phyloP scores from a whole-genome alignment of 2,329 filamentous ascomycete genomes.

The Zelopaecilomyces penicillatus region DNA sequence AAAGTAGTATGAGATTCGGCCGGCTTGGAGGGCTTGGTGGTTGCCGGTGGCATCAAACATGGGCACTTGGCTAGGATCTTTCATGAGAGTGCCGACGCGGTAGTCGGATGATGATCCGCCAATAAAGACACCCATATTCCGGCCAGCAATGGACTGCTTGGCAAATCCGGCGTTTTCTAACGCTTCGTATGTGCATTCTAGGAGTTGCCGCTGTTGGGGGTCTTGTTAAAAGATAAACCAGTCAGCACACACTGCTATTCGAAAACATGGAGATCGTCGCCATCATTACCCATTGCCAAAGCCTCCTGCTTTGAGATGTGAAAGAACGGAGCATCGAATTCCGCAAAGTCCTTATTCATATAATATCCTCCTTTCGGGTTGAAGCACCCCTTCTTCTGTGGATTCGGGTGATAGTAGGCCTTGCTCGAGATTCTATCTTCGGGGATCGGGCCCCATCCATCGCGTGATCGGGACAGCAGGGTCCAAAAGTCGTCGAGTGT shows the following conservation, averaged over 20 bases:
- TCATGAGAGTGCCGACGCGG: conserved; percentile 31
- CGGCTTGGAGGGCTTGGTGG: conserved; percentile 44
- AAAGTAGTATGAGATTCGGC: conserved; percentile 47
- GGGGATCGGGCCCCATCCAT: conserved; percentile 34
- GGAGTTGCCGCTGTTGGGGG: conserved; percentile 43
- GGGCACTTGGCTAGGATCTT: conserved; percentile 38
- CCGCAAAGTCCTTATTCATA: conserved; percentile 35
- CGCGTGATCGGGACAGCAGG: conserved; percentile 30
- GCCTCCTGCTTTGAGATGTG: conserved; percentile 43
- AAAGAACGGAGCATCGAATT: conserved; percentile 46
- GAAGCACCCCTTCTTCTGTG: conserved; percentile 31
- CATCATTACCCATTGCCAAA: conserved; percentile 32
- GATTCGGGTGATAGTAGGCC: conserved; percentile 34
- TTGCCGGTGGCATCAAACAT: conserved; percentile 45
- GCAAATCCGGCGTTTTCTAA: conserved; percentile 44
- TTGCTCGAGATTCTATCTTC: conserved; percentile 38
- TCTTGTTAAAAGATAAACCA: conserved; percentile 21
- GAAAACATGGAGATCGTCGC: not conserved
- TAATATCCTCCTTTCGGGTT: conserved; percentile 32
- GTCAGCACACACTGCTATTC: not conserved
- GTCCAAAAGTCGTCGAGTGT: conserved; percentile 38
- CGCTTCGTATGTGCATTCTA: conserved; percentile 47
- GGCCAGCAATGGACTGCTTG: conserved; percentile 37
- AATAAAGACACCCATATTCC: conserved; percentile 42
- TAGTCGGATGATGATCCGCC: conserved; percentile 42